Evolutionary conservation across 805 yeast species (phyloP), one percentile per base, ranked within the genome.

Genomic region (Ogataea allantospora): DNA sequence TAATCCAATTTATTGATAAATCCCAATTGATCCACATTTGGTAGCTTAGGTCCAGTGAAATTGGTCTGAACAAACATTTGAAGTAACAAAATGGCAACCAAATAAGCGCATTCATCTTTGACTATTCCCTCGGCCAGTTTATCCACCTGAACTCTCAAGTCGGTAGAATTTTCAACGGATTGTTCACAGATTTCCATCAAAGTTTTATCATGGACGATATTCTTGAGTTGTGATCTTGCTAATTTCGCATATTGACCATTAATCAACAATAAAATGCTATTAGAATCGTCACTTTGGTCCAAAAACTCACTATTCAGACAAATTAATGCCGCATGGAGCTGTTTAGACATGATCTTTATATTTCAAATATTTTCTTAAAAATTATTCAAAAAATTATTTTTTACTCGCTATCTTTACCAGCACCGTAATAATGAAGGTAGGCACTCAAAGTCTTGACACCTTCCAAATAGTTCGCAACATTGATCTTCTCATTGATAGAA

Each of bases 371-470:
- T 33, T 33, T 18, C 7, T 27, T 3, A n/a, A 17, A 14, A 31
- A 6, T 23, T 11, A 14, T 16, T 32, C 13, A 18, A 10, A 14
- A 26, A 19, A 17, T 18, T 19, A 19, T 18, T 17, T 18, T 15
- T 7, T 23, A 17, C 17, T 16, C 5, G 35, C 46, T 41, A 15
- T 45, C 47, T 25, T 25, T 30, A 22, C 54, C 48, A 8, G 57
- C 50, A 26, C 55, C 85, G 51, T 83, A 83, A 69, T 83, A 89
- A 67, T 93, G 97, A 60, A 93, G 73, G 67, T 88, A 93, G 13
- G 97, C 96, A 50, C 91, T 82, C 66, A 91, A 76, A 10, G 96
- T 84, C 73, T 93, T 93, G 58, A 85, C 80, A 50, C 99, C 99
- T 57, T 86, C 85, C 51, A 93, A 80, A 67, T 86, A 93, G 73